Evolutionary conservation across 208 protist genomes (phyloP).

Genomic region (Naegleria gruberi): DNA sequence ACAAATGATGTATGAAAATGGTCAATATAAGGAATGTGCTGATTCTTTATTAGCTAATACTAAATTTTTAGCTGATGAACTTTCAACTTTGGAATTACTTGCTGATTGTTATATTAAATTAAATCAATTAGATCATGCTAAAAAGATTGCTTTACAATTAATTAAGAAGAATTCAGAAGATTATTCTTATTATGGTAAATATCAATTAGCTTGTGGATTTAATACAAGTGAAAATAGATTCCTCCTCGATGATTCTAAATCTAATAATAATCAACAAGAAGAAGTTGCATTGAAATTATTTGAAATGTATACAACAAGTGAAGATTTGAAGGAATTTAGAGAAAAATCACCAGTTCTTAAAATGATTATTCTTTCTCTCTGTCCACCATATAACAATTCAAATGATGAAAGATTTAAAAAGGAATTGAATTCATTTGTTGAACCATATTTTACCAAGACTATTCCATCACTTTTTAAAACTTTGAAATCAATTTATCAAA

Average conservation of each 20-base stretch:
- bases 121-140: neutral
- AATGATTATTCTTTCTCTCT: neutral
- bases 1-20: neutral
- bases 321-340: neutral
- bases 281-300: neutral
- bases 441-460: constrained; percentile 34
- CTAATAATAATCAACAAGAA: neutral
- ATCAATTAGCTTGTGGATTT: constrained; percentile 8
- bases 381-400: neutral
- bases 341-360: neutral
- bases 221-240: neutral
- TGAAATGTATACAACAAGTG: neutral
- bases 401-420: neutral
- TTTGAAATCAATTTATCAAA: constrained; percentile 47
- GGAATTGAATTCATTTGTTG: neutral
- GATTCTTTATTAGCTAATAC: neutral
- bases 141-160: neutral
- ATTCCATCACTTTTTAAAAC: constrained; percentile 53
- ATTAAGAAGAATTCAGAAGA: neutral
- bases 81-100: neutral
- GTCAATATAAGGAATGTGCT: neutral
- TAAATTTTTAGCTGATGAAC: neutral
- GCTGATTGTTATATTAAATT: neutral
- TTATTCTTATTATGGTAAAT: neutral
- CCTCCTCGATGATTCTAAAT: neutral